Percentiles rank a stretch among this genome's conserved stretches.
These are phyloP conservation scores for Coemansia javaensis DNA, from an alignment of 192 early-diverging fungal genomes.

Conservation along the genomic window DNA sequence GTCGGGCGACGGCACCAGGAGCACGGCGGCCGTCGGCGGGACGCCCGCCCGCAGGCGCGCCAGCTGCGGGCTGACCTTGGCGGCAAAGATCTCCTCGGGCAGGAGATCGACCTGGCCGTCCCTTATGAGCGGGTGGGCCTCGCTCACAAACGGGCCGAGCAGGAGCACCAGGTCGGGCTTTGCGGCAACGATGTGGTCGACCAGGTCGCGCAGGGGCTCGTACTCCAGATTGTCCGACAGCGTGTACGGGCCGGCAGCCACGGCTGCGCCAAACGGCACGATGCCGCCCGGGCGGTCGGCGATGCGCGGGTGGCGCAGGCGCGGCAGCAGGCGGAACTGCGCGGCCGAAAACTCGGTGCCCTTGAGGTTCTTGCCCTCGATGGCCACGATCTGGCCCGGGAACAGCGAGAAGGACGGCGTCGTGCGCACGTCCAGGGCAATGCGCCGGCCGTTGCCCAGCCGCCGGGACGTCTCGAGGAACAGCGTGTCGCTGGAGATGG, in stretches of 20 bases:
- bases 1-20: conserved; percentile 72
- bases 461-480: conserved; percentile 76
- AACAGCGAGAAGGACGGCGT: conserved; percentile 69
- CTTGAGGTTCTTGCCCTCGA: conserved; percentile 62
- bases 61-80: conserved; percentile 58
- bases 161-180: conserved; percentile 79
- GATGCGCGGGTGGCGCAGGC: conserved; percentile 45
- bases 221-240: conserved; percentile 72
- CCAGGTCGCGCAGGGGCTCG: conserved; percentile 76
- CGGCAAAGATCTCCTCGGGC: conserved; percentile 61
- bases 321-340: conserved; percentile 56
- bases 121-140: conserved; percentile 54
- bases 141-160: conserved; percentile 69
- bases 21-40: conserved; percentile 48
- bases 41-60: conserved; percentile 47
- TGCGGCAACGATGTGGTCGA: conserved; percentile 55
- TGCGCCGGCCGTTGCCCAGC: conserved; percentile 67
- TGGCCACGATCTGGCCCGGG: conserved; percentile 82
- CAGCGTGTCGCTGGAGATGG: conserved; percentile 49
- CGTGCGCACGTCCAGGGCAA: conserved; percentile 59
- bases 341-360: conserved; percentile 55
- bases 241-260: conserved; percentile 85
- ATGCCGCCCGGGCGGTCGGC: conserved; percentile 3
- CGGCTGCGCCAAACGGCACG: conserved; percentile 53
- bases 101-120: conserved; percentile 53